Evolutionary conservation across 352 stramenopile genomes (phyloP), one percentile per base, ranked within the genome.

Genomic region (Phytophthora podocarpi): DNA sequence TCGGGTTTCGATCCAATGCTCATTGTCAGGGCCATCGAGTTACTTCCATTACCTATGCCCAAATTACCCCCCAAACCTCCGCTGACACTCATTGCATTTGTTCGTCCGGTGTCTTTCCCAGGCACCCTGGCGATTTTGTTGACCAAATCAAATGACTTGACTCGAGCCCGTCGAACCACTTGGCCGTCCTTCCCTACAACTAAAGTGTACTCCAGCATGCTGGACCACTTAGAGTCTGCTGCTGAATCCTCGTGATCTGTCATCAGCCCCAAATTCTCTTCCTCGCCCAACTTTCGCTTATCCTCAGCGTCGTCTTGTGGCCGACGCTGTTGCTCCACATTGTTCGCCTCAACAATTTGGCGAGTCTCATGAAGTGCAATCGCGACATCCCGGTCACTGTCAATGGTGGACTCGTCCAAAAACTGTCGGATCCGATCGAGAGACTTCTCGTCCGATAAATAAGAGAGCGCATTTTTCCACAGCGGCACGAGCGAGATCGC

Each of bases 191-290:
- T 94, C 13, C 81, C 85, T 5, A 94, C 85, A 12, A 92, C 82
- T 15, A 94, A 58, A 23, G 85, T 92, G 57, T 94, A 94, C 54
- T 94, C 85, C 4, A 94, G 78, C 85, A 94, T 94, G 54, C 81
- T 91, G 1, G 81, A 91, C 85, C 85, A 94, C 21, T 91, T 91
- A 13, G 83, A 87, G 37, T 94, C 85, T 23, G 82, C 77, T 4
- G 80, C 87, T 10, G 80, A 89, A 57, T 92, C 82, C 53, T 94
- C 85, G 23, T 94, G 85, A 40, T 94, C 85, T 0, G 79, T 82
- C 40, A 78, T 73, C 35, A 94, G 52, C 0, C 77, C 71, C 7
- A 83, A 49, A 26, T 64, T 76, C 28, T 94, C 83, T 32, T 94
- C 85, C 34, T 90, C 78, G 8, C 59, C 59, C 5, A 86, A 63